These are phyloP conservation scores for Albophoma yamanashiensis DNA, from an alignment of 2,329 filamentous ascomycete species.

Conservation along the genomic window DNA sequence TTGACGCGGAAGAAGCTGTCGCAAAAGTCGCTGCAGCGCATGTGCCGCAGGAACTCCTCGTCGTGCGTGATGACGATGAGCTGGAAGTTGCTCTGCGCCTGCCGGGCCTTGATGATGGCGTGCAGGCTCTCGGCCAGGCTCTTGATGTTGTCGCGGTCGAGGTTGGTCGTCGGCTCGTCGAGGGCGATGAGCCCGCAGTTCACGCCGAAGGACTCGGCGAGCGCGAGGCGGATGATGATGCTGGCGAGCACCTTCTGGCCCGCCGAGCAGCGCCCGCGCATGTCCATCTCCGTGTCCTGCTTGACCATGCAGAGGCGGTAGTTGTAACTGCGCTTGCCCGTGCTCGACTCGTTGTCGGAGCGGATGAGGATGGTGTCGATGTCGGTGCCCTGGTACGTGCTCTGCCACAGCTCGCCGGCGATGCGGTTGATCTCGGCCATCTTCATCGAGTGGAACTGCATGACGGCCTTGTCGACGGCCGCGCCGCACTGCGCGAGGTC, in stretches of 20 bases:
- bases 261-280: slow-evolving; percentile 93
- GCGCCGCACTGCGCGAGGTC: slow-evolving; percentile 74
- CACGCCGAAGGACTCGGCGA: slow-evolving; percentile 92
- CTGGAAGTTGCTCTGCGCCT: slow-evolving; percentile 89
- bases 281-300: slow-evolving; percentile 96
- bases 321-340: slow-evolving; percentile 79
- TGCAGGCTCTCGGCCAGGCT: slow-evolving; percentile 77
- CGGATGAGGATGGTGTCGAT: slow-evolving; percentile 94
- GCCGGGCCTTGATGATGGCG: slow-evolving; percentile 73
- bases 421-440: slow-evolving; percentile 98
- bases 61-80: slow-evolving; percentile 98
- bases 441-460: slow-evolving; percentile 92
- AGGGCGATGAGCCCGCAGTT: slow-evolving; percentile 95
- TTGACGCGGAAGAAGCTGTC: slow-evolving; percentile 86
- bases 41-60: slow-evolving; percentile 86
- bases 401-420: slow-evolving; percentile 91
- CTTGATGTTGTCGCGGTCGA: slow-evolving; percentile 90
- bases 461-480: slow-evolving; percentile 90
- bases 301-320: slow-evolving; percentile 98
- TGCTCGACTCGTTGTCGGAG: slow-evolving; percentile 69
- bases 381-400: slow-evolving; percentile 92
- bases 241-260: slow-evolving; percentile 93
- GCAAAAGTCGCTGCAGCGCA: slow-evolving; percentile 89
- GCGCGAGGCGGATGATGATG: slow-evolving; percentile 92
- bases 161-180: slow-evolving; percentile 94